Base-by-base conservation (phyloP, 1,284 basidiomycete species). In the Mrakiaceae sp. region DNA sequence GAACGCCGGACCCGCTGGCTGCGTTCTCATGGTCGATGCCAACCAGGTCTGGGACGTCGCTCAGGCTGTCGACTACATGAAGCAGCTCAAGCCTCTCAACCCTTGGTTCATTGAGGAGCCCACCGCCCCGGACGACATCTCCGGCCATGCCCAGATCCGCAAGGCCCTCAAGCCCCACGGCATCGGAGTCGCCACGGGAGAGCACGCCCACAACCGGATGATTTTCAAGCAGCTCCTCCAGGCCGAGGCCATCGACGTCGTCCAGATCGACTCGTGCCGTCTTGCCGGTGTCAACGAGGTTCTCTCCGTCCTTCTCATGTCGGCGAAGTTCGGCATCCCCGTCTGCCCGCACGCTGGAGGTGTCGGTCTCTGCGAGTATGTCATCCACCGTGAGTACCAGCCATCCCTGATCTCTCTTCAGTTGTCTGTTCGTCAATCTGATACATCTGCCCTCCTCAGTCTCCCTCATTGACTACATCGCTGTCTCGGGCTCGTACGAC, bases 31-130 rank as follows among this genome's bases (percentile, higher is more conserved):
- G 93, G 90, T 97, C 69, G 93, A 97, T 75, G 88, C 93, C 59
- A 97, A 97, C 78, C 93, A 79, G 77, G 90, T 97, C 27, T 97
- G 92, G 92, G 92, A 96, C 71, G 94, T 97, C 16, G 81, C 85
- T 53, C 83, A 94, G 76, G 93, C 93, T 3, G 87, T 96, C 72
- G 88, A 94, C 63, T 96, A 94, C 76, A 89, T 95, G 70, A 85
- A 85, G 72, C 81, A 84, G 68, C 81, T 97, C 49, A 82, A 83
- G 70, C 83, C 84, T 65, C 84, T 94, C 75, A 88, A 87, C 72
- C 93, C 93, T n/a, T 97, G 93, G 94, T 96, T 94, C 78, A 95
- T 95, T 71, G 92, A 96, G 74, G 92, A 95, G 75, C 92, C 92
- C 0, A 95, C 92, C 0, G 91, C 92, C 0, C 92, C 89, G 2